Evolutionary conservation across 2,329 filamentous ascomycete species (phyloP), one percentile per base, ranked within the genome.

Genomic region (Xylaria arbuscula): DNA sequence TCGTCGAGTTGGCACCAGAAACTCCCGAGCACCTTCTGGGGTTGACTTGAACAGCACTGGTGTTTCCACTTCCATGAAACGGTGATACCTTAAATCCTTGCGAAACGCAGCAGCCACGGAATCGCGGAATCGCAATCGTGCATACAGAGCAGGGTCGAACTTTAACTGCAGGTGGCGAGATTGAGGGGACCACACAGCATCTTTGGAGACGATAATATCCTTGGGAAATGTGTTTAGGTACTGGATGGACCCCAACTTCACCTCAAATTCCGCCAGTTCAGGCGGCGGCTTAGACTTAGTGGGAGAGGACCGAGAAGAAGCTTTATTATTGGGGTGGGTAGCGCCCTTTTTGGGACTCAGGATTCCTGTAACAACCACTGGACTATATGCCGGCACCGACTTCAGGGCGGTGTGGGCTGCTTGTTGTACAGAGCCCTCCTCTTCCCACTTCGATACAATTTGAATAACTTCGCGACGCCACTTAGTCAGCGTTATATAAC

Each of bases 31-130:
- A 0, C 96, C 96, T 81, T 99, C 96, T 0, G 96, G 93, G 0
- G 96, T 99, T 0, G 96, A 98, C 80, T 98, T 99, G 87, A 99
- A 99, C 0, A 99, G 86, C 3, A 98, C 83, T 0, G 96, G 96
- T 0, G 96, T 99, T 78, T 99, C 96, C 38, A 98, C 87, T 73
- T 98, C 92, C 13, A 87, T 83, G 75, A 86, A 84, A 9, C 84
- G 76, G 54, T 86, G 84, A 70, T 84, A 88, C 38, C 84, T 80
- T 66, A 84, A 84, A 4, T 83, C 84, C 45, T 81, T 7, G 5
- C 68, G 36, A 4, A 75, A 19, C 11, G 0, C 10, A 0, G 1
- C 1, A 2, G 63, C 83, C 3, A 91, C 84, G 72, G 84, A 83
- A 28, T 88, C 85, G n/a, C 97, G 88, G 71, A 95, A 90, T 0